phyloP scores from a whole-genome alignment of 805 yeast species.

The Pichia rugopelliculosa region DNA sequence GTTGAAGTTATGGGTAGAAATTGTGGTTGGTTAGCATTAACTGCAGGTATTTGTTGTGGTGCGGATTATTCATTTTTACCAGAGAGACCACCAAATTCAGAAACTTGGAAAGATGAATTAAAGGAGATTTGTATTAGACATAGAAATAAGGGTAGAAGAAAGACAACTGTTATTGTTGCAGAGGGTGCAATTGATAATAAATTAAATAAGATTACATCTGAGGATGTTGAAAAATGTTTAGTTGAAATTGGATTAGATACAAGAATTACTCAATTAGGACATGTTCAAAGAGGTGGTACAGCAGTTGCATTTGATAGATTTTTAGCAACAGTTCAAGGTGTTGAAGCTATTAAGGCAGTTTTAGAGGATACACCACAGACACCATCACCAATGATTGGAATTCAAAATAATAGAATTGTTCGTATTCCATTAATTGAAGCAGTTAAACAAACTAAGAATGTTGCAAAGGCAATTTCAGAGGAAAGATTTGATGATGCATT shows the following conservation, averaged over 20 bases:
- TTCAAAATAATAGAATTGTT: conserved; percentile 78
- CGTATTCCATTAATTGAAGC: conserved; percentile 86
- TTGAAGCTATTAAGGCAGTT: conserved; percentile 93
- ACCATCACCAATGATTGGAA: conserved; percentile 92
- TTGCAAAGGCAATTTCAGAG: conserved; percentile 75
- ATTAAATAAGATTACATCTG: conserved; percentile 72
- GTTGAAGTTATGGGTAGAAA: conserved; percentile 99
- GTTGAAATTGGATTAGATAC: conserved; percentile 87
- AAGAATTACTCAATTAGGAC: conserved; percentile 91
- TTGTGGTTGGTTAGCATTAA: conserved; percentile 97
- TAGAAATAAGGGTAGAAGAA: conserved; percentile 82
- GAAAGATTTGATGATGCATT: conserved; percentile 85
- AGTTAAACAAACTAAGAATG: conserved; percentile 78
- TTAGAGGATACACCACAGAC: conserved; percentile 80
- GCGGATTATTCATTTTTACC: conserved; percentile 95
- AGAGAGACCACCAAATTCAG: conserved; percentile 76
- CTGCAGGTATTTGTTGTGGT: conserved; percentile 95
- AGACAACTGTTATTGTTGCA: conserved; percentile 93
- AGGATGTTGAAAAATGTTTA: conserved; percentile 73
- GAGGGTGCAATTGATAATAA: conserved; percentile 92
- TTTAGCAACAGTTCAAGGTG: conserved; percentile 93
- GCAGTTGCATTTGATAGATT: conserved; percentile 93
- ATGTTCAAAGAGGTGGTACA: conserved; percentile 97
- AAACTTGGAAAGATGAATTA: conserved; percentile 77
- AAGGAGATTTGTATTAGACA: conserved; percentile 68